phyloP scores from a whole-genome alignment of 805 yeast species.

The Monosporozyma aerobia region DNA sequence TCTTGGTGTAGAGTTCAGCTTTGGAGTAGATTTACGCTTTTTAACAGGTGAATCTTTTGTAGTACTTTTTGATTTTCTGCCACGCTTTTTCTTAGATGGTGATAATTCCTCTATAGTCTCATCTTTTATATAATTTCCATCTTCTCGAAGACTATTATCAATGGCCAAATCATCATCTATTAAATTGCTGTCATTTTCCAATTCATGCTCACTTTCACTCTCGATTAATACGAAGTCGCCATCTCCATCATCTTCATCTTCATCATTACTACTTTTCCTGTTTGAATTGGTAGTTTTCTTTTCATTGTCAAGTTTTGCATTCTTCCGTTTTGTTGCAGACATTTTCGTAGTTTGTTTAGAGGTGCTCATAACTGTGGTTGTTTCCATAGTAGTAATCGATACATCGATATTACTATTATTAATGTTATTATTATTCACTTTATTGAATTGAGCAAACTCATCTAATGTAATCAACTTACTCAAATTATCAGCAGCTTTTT shows the following conservation, averaged over 20 bases:
- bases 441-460: not conserved
- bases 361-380: not conserved
- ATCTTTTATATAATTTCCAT: slow-evolving; percentile 1
- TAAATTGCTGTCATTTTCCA: slow-evolving; percentile 13
- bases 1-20: not conserved
- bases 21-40: not conserved
- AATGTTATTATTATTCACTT: not conserved
- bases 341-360: not conserved
- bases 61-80: not conserved
- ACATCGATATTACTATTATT: too few species aligned
- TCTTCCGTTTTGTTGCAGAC: not conserved
- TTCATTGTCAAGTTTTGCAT: not conserved
- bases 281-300: not conserved
- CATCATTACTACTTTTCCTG: not conserved
- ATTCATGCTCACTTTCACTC: slow-evolving; percentile 7
- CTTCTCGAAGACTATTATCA: slow-evolving; percentile 5
- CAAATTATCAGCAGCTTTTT: not conserved
- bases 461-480: not conserved
- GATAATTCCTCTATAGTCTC: not conserved
- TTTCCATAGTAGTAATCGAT: not conserved
- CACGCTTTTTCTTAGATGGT: not conserved
- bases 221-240: slow-evolving; percentile 3
- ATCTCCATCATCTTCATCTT: slow-evolving; percentile 4
- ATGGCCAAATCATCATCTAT: slow-evolving; percentile 4
- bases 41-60: not conserved